Evolutionary conservation across 345 rosid species (phyloP).

Genomic region (Eucalyptus tenuipes): DNA sequence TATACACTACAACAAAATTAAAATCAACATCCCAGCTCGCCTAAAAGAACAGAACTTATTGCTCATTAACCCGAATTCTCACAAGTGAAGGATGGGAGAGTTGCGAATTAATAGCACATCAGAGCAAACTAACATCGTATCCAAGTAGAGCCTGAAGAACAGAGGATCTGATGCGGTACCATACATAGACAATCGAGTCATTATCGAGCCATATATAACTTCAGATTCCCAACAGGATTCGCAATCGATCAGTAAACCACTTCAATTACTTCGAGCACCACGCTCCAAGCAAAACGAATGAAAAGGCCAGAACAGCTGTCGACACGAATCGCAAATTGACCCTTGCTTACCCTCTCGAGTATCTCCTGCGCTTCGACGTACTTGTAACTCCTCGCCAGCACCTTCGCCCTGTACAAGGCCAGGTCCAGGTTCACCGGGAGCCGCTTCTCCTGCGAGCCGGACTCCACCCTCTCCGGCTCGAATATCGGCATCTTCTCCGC

Average conservation of each 20-base stretch:
- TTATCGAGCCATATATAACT: not conserved
- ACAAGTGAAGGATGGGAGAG: not conserved
- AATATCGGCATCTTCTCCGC: conserved; percentile 88
- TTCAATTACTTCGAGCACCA: not conserved
- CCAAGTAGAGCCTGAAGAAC: not conserved
- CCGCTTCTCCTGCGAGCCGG: conserved; percentile 38
- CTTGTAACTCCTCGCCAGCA: conserved; percentile 36
- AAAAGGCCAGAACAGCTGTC: not conserved
- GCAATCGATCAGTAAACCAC: not conserved
- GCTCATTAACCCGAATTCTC: not conserved
- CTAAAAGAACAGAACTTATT: not conserved
- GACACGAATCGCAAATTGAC: not conserved
- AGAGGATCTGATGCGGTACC: not conserved
- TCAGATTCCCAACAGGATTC: not conserved
- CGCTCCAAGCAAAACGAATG: not conserved
- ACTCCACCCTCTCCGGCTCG: conserved; percentile 61
- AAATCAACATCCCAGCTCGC: not conserved
- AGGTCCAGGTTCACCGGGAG: conserved; percentile 71
- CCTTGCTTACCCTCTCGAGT: conserved; percentile 52
- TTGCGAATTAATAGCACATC: not conserved
- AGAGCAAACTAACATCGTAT: not conserved
- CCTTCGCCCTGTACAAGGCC: conserved; percentile 75
- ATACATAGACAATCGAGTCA: not conserved
- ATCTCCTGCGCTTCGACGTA: conserved; percentile 59
- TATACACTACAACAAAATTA: conserved; percentile 39